Base-by-base conservation (phyloP, 208 protist genomes). In the Leishmania guyanensis region DNA sequence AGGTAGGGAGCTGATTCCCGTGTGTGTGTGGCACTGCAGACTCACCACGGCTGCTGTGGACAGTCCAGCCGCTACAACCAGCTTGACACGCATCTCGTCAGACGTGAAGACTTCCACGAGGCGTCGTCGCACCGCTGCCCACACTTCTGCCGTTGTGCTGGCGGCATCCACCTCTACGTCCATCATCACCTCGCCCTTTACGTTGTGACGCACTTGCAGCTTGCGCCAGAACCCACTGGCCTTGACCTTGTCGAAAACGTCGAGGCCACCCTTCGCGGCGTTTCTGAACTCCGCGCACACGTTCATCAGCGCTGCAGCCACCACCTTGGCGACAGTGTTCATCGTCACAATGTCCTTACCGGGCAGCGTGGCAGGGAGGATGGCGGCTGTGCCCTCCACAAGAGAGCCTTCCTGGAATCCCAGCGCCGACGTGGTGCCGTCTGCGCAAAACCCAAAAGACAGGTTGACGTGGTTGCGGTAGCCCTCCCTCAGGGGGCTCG, bases 401-500 rank as follows among this genome's bases (percentile, higher is more conserved):
- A 96, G 83, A 6, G 93, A 78, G 70, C 94, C 96, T 43, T 88
- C 90, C n/a, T 89, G 66, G 75, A 95, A 96, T 36, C 91, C 91
- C 74, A 95, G 82, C 20, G 88, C 84, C 3, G 93, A 86, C 26
- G 77, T 83, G 22, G 9, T 43, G 36, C 95, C 93, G 51, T 82
- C 66, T 0, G 84, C 82, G 66, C 87, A 84, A 56, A 80, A 83
- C n/a, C 97, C 98, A 81, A 97, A 96, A 33, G 95, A 93, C 33
- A 98, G 88, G 75, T 97, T 90, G 39, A 93, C 90, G 86, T 99
- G 98, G 75, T 99, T 99, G 71, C 98, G 93, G 86, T 99, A 99
- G 26, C 95, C 91, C 71, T 87, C 79, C 39, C 79, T 85, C 0
- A 82, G 54, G 3, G 97, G 96, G 72, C 95, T 97, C 73, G 80